Evolutionary conservation across 495 filamentous ascomycete genomes (phyloP), one percentile per base, ranked within the genome.

Genomic region (Xylaria scruposa): DNA sequence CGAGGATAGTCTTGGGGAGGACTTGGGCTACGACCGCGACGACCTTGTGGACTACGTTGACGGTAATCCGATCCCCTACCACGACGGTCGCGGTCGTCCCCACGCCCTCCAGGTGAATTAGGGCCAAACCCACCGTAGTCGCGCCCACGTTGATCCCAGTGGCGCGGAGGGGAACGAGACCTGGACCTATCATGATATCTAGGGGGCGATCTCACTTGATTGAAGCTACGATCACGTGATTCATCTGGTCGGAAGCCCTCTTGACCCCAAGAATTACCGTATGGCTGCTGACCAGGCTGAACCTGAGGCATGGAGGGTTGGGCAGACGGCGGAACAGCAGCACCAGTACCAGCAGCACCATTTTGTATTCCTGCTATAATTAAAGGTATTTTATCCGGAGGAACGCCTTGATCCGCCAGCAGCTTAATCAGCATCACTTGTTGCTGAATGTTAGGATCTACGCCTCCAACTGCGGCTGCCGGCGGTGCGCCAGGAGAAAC

Each of bases 141-240:
- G 67, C 82, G 83, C 21, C 80, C 76, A 54, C 83, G 77, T 8
- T 86, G 84, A 68, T 89, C 90, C 82, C 92, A 91, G 75, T 87
- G 88, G 79, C 91, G 92, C 47, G 85, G 85, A 46, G 92, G 91
- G 38, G 88, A 89, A 10, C 85, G 86, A 15, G 94, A 96, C 56
- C 93, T 88, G 46, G 93, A 96, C 26, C 93, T 90, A 65, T 90
- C 88, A 54, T 91, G 90, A 77, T 90, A 90, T 68, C 88, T 85
- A 71, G 82, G 84, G 58, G 87, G 85, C 26, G 86, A 88, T 81
- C 84, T 86, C 77, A 80, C 82, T 77, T 82, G 82, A 67, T 83
- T 84, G 73, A 88, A 87, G 72, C 86, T 88, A 69, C 81, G 85
- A 75, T 93, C 91, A 87, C 89, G 91, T 83, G 88, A 83, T 66